Conservation (phyloP, 345 rosid genomes). For the Pseudoturritis turrita region DNA sequence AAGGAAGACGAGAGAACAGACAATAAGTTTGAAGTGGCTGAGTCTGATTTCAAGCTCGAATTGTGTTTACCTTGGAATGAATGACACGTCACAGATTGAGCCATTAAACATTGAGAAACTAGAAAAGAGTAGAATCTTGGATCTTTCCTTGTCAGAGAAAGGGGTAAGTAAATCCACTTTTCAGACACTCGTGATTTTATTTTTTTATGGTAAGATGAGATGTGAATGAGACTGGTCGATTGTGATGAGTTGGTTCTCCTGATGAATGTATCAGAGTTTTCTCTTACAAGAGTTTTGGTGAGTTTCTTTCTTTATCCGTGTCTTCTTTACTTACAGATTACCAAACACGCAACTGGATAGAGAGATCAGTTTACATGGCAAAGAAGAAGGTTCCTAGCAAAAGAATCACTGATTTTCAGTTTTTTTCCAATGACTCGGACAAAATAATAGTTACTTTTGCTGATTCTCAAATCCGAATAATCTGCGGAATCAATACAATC, state of each 20-base stretch:
- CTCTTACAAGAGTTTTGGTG: slow-evolving; percentile 65
- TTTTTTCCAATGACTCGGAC: slow-evolving; percentile 55
- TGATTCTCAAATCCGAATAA: slow-evolving; percentile 60
- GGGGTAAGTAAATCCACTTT: slow-evolving; percentile 57
- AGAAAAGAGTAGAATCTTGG: slow-evolving; percentile 51
- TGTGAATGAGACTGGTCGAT: slow-evolving; percentile 57
- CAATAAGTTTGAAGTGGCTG: slow-evolving; percentile 37
- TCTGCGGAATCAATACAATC: slow-evolving; percentile 41
- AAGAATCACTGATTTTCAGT: slow-evolving; percentile 77
- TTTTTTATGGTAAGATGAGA: background rate
- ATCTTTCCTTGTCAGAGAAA: slow-evolving; percentile 74
- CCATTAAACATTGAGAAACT: slow-evolving; percentile 37
- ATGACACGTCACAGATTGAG: slow-evolving; percentile 44
- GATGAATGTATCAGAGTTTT: slow-evolving; percentile 50
- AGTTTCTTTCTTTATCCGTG: slow-evolving; percentile 7
- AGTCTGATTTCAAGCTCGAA: slow-evolving; percentile 43
- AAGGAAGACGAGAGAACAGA: slow-evolving; percentile 48
- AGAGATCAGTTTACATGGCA: slow-evolving; percentile 53
- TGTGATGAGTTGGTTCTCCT: slow-evolving; percentile 57
- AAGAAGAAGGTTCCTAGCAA: slow-evolving; percentile 64
- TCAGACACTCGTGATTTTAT: too few species aligned
- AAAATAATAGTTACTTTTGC: slow-evolving; percentile 69
- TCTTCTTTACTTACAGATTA: background rate
- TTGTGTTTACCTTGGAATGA: slow-evolving; percentile 44
- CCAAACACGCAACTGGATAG: slow-evolving; percentile 29